Conservation (phyloP, 495 filamentous ascomycete genomes). For the Pseudoneurospora amorphoporcata region DNA sequence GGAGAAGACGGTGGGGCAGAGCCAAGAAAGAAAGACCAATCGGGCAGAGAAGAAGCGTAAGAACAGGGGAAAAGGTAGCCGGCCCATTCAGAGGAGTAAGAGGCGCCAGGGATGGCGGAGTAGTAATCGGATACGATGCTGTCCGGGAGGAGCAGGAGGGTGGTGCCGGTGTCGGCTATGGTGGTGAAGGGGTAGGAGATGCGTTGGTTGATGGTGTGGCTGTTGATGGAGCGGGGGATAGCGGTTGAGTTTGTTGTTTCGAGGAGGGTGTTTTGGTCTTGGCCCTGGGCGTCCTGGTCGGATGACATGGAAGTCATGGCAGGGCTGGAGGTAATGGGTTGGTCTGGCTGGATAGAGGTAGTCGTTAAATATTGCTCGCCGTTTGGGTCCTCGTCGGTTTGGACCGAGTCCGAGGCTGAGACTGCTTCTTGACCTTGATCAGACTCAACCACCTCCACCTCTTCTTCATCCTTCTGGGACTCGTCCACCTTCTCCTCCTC, state of each 20-base stretch:
- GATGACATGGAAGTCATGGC: conserved; percentile 27
- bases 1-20: not conserved
- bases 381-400: not conserved
- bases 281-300: conserved; percentile 36
- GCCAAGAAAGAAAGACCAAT: conserved; percentile 9
- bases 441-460: not conserved
- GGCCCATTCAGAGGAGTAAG: conserved; percentile 40
- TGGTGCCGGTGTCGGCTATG: conserved; percentile 58
- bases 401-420: not conserved
- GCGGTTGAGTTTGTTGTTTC: not conserved
- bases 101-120: conserved; percentile 41
- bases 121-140: conserved; percentile 51
- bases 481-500: not conserved
- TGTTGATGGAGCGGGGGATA: not conserved
- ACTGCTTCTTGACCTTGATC: too few relatives aligned
- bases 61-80: not conserved
- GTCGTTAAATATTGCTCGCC: not conserved
- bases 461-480: not conserved
- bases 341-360: not conserved
- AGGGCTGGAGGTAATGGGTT: not conserved
- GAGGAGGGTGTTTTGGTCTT: conserved; percentile 37
- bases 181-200: conserved; percentile 24
- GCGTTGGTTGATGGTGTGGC: conserved; percentile 2
- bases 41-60: conserved; percentile 1
- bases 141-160: conserved; percentile 48